A percentile compares a stretch with the other conserved stretches of the same genome.
Conservation (phyloP, 768 basidiomycete species). For the Rhodotorula paludigena region DNA sequence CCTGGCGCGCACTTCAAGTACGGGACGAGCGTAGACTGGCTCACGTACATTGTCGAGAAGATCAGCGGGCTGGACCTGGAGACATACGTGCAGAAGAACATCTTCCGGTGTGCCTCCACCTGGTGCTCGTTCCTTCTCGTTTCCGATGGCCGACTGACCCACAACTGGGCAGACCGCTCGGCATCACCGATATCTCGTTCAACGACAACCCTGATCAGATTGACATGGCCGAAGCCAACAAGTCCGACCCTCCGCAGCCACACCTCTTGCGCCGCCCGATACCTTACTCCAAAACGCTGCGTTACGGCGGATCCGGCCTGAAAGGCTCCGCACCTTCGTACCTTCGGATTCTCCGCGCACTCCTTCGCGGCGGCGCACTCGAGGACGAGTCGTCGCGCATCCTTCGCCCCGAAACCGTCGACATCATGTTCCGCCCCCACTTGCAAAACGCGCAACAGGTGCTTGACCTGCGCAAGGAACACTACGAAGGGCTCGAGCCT, state of each 20-base stretch:
- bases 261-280: conserved; percentile 23
- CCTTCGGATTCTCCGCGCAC: conserved; percentile 40
- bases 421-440: conserved; percentile 26
- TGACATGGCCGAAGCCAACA: conserved; percentile 1
- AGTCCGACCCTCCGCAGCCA: not conserved
- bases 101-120: conserved; percentile 37
- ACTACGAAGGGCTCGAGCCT: conserved; percentile 1
- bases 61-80: conserved; percentile 43
- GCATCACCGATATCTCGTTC: conserved; percentile 42
- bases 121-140: not conserved
- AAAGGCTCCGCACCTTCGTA: conserved; percentile 42
- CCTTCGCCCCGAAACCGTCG: conserved; percentile 25
- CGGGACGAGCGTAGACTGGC: conserved; percentile 44
- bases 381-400: conserved; percentile 5
- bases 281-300: conserved; percentile 23
- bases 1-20: conserved; percentile 30
- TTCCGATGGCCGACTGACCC: not conserved
- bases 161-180: conserved; percentile 38
- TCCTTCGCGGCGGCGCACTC: conserved; percentile 34
- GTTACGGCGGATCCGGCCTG: conserved; percentile 39
- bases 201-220: conserved; percentile 24
- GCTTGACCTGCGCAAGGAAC: not conserved
- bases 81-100: conserved; percentile 43
- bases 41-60: conserved; percentile 43
- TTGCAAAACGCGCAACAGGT: not conserved